Evolutionary conservation across 306 rosid species (phyloP), one percentile per base, ranked within the genome.

Genomic region (Trifolium repens): DNA sequence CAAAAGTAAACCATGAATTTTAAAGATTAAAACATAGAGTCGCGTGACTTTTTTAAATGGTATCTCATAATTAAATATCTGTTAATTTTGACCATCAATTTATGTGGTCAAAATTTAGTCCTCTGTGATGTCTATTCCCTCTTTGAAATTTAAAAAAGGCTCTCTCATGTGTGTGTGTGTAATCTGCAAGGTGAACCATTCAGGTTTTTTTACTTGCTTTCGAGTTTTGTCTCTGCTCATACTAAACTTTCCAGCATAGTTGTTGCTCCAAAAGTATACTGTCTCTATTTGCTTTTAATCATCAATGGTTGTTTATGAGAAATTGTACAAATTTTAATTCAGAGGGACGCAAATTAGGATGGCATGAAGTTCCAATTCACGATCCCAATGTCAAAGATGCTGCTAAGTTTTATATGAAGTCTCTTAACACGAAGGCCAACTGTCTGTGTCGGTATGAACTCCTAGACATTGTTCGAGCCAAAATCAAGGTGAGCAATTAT

Each of bases 331-430:
- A 54, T 43, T 68, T 69, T 80, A 47, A 72, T 19, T 39, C 72
- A 75, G 82, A 79, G 79, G 82, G 71, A 46, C 66, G 71, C 49
- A 78, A 34, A 47, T 68, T 71, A 11, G 85, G 78, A 74, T 82
- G 87, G 88, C 50, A 11, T 62, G 57, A 66, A 44, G 80, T 85
- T 71, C 75, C 87, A 9, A 58, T 69, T 63, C 74, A 75, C 59
- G 79, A 55, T 81, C 70, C 75, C 7, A 82, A 75, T 79, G 85
- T 85, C 63, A 79, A 78, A 78, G 85, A 78, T 65, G 91, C 89
- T 40, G 89, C 87, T 74, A 84, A 61, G 32, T 79, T 67, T 80
- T 80, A 77, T 62, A 69, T 85, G 12, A 76, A 82, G 65, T 78
- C 80, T 76, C 74, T 85, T 76, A 52, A 46, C 40, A 39, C 60